Evolutionary conservation across 768 basidiomycete species (phyloP).

Genomic region (Collybia sp.): DNA sequence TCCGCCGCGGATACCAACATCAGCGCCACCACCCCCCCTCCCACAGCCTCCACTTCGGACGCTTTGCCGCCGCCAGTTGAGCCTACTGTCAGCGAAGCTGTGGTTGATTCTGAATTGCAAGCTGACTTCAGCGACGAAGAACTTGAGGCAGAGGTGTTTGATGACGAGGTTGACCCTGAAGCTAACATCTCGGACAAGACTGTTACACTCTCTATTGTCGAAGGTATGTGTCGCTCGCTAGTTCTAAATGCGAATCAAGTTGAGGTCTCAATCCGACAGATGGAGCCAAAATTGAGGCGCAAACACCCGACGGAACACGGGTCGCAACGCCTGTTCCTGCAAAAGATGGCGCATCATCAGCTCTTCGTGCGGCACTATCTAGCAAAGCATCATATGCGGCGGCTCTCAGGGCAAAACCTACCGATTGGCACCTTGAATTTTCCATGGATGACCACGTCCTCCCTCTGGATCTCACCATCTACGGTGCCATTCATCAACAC

Average conservation of each 20-base stretch:
- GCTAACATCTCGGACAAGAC: conserved; percentile 73
- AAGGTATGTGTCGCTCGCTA: conserved; percentile 45
- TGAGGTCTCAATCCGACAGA: conserved; percentile 39
- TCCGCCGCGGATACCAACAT: conserved; percentile 9
- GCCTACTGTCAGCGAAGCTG: conserved; percentile 47
- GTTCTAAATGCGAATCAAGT: conserved; percentile 2
- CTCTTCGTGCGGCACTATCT: conserved; percentile 22
- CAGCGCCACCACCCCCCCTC: conserved; percentile 8
- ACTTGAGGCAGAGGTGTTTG: conserved; percentile 84
- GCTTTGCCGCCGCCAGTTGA: conserved; percentile 28
- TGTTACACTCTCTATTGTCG: conserved; percentile 75
- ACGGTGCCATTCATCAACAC: conserved; percentile 93
- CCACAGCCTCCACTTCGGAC: conserved; percentile 6
- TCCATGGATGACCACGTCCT: conserved; percentile 85
- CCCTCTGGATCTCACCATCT: conserved; percentile 87
- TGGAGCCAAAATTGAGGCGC: conserved; percentile 91
- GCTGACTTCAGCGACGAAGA: conserved; percentile 84
- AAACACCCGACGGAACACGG: conserved; percentile 94
- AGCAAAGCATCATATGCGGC: conserved; percentile 81
- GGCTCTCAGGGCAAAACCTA: conserved; percentile 87
- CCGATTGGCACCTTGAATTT: conserved; percentile 97
- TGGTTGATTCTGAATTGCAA: conserved; percentile 59
- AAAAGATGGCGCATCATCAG: conserved; percentile 30
- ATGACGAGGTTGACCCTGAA: conserved; percentile 81
- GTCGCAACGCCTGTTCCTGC: conserved; percentile 79